Evolutionary conservation across 305 asterid genomes (phyloP).

Genomic region (Fraxinus greggii): DNA sequence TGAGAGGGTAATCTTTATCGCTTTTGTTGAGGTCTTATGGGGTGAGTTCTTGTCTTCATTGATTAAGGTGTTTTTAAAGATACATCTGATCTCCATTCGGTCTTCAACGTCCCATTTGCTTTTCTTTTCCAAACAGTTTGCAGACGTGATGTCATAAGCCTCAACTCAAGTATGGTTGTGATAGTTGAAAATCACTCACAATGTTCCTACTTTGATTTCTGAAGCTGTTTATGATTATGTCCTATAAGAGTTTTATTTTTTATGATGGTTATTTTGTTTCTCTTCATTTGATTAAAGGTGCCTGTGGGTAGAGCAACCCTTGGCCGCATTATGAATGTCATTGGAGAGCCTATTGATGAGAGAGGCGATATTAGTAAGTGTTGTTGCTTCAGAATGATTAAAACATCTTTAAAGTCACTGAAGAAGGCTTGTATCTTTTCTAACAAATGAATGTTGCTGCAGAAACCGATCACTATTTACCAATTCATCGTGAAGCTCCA

Average conservation of each 20-base stretch:
- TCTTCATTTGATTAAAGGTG: slow-evolving; percentile 45
- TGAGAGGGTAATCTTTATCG: not conserved
- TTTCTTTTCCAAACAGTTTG: not conserved
- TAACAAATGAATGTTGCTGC: slow-evolving; percentile 25
- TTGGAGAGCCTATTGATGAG: slow-evolving; percentile 91
- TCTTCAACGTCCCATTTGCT: not conserved
- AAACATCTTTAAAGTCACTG: not conserved
- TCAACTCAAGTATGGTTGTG: not conserved
- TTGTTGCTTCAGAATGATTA: not conserved
- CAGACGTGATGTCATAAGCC: not conserved
- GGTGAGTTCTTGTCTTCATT: not conserved
- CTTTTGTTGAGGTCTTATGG: not conserved
- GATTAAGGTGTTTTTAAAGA: not conserved
- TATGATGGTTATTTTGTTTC: slow-evolving; percentile 7
- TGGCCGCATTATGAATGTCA: slow-evolving; percentile 92
- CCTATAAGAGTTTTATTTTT: not conserved
- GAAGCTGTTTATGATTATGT: slow-evolving; percentile 11
- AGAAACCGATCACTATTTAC: slow-evolving; percentile 82
- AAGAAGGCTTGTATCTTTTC: slow-evolving; percentile 20
- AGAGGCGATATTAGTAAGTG: slow-evolving; percentile 79
- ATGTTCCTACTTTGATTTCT: not conserved
- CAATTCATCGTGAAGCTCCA: slow-evolving; percentile 96
- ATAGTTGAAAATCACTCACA: not conserved
- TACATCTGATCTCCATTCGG: not conserved
- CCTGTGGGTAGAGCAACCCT: slow-evolving; percentile 98